These are phyloP conservation scores for Saccharomycopsis schoenii DNA, from an alignment of 805 yeast genomes.

Conservation along the genomic window DNA sequence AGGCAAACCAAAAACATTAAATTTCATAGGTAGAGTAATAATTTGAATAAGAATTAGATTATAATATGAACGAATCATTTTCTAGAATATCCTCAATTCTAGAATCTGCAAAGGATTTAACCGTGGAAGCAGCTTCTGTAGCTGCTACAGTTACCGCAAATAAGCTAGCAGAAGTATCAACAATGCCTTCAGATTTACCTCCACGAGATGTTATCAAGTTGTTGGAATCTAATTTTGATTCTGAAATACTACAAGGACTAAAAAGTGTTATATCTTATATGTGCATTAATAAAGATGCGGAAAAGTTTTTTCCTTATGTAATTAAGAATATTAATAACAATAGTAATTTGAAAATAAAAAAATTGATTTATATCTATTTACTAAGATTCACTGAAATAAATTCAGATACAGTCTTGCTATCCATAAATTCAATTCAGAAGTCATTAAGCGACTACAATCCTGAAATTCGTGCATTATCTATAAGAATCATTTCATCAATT, in stretches of 20 bases:
- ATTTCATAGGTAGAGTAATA: not conserved
- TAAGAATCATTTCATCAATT: conserved; percentile 76
- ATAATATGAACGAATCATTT: conserved; percentile 44
- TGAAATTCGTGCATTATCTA: conserved; percentile 57
- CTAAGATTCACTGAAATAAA: conserved; percentile 52
- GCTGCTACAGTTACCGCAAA: conserved; percentile 70
- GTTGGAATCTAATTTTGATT: conserved; percentile 57
- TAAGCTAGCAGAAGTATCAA: conserved; percentile 44
- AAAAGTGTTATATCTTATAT: conserved; percentile 41
- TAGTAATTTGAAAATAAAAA: conserved; percentile 49
- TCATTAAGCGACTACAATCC: conserved; percentile 63
- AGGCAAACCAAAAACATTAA: not conserved
- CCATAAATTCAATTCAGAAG: conserved; percentile 88
- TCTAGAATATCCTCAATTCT: conserved; percentile 58
- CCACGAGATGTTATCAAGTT: conserved; percentile 56
- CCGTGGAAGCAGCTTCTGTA: conserved; percentile 74
- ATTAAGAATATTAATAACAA: conserved; percentile 75
- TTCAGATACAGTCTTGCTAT: conserved; percentile 81
- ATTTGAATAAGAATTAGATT: not conserved
- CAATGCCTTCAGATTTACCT: conserved; percentile 38
- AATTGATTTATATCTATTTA: conserved; percentile 53
- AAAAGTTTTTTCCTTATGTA: conserved; percentile 67
- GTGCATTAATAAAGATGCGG: conserved; percentile 34
- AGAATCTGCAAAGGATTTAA: conserved; percentile 70
- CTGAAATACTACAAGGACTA: conserved; percentile 53